These are phyloP conservation scores for Colletotrichum scovillei DNA, from an alignment of 2,329 filamentous ascomycete species.

Conservation along the genomic window DNA sequence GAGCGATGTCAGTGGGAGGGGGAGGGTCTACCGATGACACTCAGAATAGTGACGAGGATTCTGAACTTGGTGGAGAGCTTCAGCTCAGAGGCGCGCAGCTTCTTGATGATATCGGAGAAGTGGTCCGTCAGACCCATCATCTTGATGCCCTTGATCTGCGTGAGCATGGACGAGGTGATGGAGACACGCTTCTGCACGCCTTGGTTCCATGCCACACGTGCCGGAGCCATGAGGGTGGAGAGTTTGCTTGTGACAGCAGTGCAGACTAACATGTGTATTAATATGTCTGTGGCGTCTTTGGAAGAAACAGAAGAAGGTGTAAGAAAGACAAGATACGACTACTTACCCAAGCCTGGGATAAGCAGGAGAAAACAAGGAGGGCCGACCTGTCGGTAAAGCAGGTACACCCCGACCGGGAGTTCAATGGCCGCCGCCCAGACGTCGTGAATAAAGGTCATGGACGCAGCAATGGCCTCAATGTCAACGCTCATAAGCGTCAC, in stretches of 20 bases:
- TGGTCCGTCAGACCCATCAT: conserved; percentile 54
- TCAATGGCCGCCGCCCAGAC: conserved; percentile 53
- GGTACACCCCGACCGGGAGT: conserved; percentile 48
- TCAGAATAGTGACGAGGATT: conserved; percentile 46
- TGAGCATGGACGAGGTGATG: conserved; percentile 52
- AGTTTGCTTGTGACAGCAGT: conserved; percentile 26
- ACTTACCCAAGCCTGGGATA: conserved; percentile 42
- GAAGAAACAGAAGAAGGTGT: neutral
- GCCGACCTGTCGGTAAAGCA: conserved; percentile 50
- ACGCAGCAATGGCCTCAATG: conserved; percentile 48
- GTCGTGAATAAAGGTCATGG: conserved; percentile 45
- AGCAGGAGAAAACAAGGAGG: conserved; percentile 43
- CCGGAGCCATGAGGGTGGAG: conserved; percentile 45
- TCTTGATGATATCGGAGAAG: conserved; percentile 46
- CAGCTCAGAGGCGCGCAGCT: conserved; percentile 51
- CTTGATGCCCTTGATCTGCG: conserved; percentile 56
- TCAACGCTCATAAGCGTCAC: conserved; percentile 60
- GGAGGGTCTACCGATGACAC: conserved; percentile 41
- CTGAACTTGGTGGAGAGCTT: conserved; percentile 50
- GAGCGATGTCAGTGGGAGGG: neutral
- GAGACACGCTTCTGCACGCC: conserved; percentile 54
- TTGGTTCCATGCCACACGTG: conserved; percentile 50
- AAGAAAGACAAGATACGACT: neutral
- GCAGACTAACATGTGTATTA: conserved; percentile 34
- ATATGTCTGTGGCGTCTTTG: neutral